Evolutionary conservation across 1,284 basidiomycete genomes (phyloP).

Genomic region (Irpex rosettiformis): DNA sequence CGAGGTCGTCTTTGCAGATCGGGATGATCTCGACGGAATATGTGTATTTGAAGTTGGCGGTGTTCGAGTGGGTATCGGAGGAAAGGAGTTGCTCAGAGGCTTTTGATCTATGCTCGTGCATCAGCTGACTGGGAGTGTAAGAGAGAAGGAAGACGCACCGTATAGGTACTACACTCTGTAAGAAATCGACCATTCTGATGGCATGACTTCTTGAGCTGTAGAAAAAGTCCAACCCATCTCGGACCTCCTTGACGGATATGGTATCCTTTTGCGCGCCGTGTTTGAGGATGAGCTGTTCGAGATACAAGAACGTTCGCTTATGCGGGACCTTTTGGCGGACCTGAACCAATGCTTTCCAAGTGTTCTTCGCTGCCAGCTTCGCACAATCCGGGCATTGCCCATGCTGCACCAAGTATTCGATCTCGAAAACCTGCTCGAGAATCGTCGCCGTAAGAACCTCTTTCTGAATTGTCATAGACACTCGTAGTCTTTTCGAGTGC

Average conservation of each 20-base stretch:
- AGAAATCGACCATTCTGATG: slow-evolving; percentile 97
- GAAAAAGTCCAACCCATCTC: slow-evolving; percentile 97
- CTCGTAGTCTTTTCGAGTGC: slow-evolving; percentile 89
- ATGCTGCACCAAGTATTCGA: slow-evolving; percentile 94
- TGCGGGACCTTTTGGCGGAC: slow-evolving; percentile 97
- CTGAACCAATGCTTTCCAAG: slow-evolving; percentile 97
- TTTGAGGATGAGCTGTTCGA: slow-evolving; percentile 97
- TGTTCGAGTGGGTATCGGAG: slow-evolving; percentile 87
- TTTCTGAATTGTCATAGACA: slow-evolving; percentile 98
- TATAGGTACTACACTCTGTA: slow-evolving; percentile 84
- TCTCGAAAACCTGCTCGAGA: slow-evolving; percentile 96
- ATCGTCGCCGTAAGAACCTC: slow-evolving; percentile 95
- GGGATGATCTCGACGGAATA: slow-evolving; percentile 98
- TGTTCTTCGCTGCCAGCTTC: slow-evolving; percentile 95
- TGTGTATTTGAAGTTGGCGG: slow-evolving; percentile 96
- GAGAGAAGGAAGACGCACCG: slow-evolving; percentile 47
- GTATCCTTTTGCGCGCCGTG: slow-evolving; percentile 98
- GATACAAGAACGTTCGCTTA: slow-evolving; percentile 96
- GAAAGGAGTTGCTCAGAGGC: slow-evolving; percentile 93
- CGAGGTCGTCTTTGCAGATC: slow-evolving; percentile 96
- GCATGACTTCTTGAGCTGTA: slow-evolving; percentile 90
- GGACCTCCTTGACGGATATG: slow-evolving; percentile 88
- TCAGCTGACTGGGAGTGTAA: neutral
- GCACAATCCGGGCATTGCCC: slow-evolving; percentile 96
- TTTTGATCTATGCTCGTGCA: slow-evolving; percentile 60